Conservation (phyloP, 169 alveolate genomes). For the Plasmodium reichenowi region DNA sequence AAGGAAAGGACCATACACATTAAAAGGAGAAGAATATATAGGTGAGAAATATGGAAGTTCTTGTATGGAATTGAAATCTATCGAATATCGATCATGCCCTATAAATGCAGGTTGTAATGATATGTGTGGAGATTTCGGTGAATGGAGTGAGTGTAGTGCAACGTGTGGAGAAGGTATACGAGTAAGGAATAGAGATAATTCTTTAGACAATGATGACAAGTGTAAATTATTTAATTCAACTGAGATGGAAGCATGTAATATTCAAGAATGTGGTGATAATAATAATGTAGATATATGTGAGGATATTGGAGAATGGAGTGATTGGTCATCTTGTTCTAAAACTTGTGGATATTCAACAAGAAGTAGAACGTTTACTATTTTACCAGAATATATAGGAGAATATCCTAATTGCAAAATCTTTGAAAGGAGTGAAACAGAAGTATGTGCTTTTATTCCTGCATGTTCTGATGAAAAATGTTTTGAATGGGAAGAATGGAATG, state of each 20-base stretch:
- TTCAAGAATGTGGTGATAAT: constrained; percentile 44
- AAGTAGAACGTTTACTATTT: constrained; percentile 32
- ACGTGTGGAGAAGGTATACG: constrained; percentile 68
- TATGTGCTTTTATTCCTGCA: constrained; percentile 47
- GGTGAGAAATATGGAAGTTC: constrained; percentile 33
- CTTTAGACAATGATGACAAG: constrained; percentile 14
- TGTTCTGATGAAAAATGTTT: constrained; percentile 70
- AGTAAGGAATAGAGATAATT: constrained; percentile 18
- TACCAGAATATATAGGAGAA: constrained; percentile 30
- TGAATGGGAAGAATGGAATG: constrained; percentile 70
- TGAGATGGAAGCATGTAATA: constrained; percentile 64
- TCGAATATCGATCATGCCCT: constrained; percentile 61
- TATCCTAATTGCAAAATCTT: constrained; percentile 18
- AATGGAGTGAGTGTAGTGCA: constrained; percentile 66
- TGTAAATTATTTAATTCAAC: constrained; percentile 39
- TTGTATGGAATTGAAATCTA: constrained; percentile 46
- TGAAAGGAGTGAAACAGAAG: constrained; percentile 48
- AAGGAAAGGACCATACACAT: constrained; percentile 66
- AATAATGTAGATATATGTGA: constrained; percentile 28
- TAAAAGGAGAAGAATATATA: constrained; percentile 39
- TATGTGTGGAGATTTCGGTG: constrained; percentile 70
- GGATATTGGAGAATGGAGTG: constrained; percentile 68
- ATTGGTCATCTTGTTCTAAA: constrained; percentile 67
- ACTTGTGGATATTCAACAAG: constrained; percentile 73
- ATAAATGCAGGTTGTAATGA: constrained; percentile 38